Base-by-base conservation (phyloP, 2,329 filamentous ascomycete species). In the Colletotrichum nymphaeae region DNA sequence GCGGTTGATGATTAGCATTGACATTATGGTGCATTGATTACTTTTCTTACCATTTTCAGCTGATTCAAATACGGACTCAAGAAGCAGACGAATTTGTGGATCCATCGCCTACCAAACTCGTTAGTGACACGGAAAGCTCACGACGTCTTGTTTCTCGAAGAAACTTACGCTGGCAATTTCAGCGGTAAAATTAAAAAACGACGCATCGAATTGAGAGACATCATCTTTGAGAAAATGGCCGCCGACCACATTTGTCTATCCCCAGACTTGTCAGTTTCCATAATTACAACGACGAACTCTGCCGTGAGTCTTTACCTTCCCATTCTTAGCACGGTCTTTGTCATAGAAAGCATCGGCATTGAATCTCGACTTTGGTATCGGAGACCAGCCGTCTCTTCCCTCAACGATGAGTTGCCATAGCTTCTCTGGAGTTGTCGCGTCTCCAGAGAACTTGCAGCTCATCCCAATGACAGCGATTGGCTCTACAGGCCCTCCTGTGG, bases 391-490 rank as follows among this genome's bases (percentile, higher is more conserved):
- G 46, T 60, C 53, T 19, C 59, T 26, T 24, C 66, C 66, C 1
- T 69, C n/a, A 5, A 42, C 58, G 5, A 69, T 37, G 9, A 73
- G 42, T 42, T 69, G 11, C 77, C 77, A 78, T 22, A 78, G 62
- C 28, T 76, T 76, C 9, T 73, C 67, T 1, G 76, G 76, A 8
- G 53, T 74, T 12, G 68, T 70, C 12, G 74, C 71, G 11, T 71
- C 67, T 7, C 76, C 77, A 8, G 76, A 73, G 8, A 77, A 74
- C n/a, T 74, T 75, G 58, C 77, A 77, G 2, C 76, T 73, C 70
- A 77, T 76, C 6, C 77, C 77, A 42, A 77, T 73, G 53, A 78
- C 65, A 58, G 76, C 77, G 30, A 78, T 74, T 3, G 76, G 75
- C 30, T 72, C 58, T n/a, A n/a, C 22, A 5, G 52, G 63, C 2